Base-by-base conservation (phyloP, 495 filamentous ascomycete species). In the Astrothelium subdiscretum region DNA sequence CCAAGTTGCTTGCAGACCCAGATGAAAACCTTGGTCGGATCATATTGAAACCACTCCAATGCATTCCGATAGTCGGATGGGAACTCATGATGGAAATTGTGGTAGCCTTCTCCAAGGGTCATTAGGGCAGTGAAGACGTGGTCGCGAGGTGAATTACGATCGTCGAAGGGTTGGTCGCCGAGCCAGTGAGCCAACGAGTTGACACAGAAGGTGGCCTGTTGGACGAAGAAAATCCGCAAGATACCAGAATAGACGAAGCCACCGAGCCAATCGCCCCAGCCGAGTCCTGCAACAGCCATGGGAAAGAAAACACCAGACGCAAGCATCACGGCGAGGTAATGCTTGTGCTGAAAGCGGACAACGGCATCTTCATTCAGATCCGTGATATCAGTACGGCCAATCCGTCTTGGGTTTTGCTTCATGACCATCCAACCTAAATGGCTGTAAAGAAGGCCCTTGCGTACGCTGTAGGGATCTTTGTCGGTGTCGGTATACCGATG, bases 61-160 rank as follows among this genome's bases (percentile, higher is more conserved):
- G 92, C 94, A 75, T 98, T 98, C 73, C 94, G 90, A 87, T 96
- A 97, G 75, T 98, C 94, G 15, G 90, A 95, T 59, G 94, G 94
- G 79, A 98, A 98, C 73, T 98, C 94, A 82, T 98, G 94, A 80
- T 98, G 94, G 85, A 98, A 98, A 80, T 96, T 96, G 83, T 97
- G 92, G 80, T 98, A 98, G 59, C 94, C 94, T 75, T 98, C 94
- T 58, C 94, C 94, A 31, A 98, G 90, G 54, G 94, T 98, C 61
- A 95, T 89, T 13, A 98, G 77, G 57, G 94, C 94, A 51, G 94
- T 98, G 75, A 98, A 86, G 71, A 96, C 83, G 76, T 97, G 94
- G 72, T 98, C 94, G 71, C 94, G 88, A 65, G 94, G 94, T 62
- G 89, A 94, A 85, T 98, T 97, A 75, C 92, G 91, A 84, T 98